Evolutionary conservation across 2,329 filamentous ascomycete genomes (phyloP).

Genomic region (Cercospora zeae-maydis): DNA sequence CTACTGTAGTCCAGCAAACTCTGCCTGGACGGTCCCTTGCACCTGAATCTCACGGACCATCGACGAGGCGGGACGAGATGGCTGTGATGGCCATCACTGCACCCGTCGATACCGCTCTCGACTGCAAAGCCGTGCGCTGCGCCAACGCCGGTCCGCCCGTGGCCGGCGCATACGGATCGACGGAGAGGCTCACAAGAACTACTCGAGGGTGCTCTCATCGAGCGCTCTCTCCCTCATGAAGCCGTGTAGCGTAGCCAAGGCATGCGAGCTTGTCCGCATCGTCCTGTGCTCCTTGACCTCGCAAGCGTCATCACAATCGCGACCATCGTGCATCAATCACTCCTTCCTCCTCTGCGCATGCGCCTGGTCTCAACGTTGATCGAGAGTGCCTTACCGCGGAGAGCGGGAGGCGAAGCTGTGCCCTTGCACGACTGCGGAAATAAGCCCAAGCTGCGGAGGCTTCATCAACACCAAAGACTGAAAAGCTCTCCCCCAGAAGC

Average conservation of each 20-base stretch:
- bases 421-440: not conserved
- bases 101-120: not conserved
- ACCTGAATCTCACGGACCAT: not conserved
- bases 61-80: not conserved
- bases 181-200: not conserved
- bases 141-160: not conserved
- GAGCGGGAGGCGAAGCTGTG: not conserved
- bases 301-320: not conserved
- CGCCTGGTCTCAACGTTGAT: not conserved
- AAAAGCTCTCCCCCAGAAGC: not conserved
- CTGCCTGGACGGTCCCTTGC: not conserved
- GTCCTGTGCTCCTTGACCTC: not conserved
- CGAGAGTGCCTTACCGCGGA: not conserved
- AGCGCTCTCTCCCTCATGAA: not conserved
- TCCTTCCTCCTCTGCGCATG: not conserved
- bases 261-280: not conserved
- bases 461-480: conserved; percentile 1
- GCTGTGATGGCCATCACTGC: not conserved
- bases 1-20: not conserved
- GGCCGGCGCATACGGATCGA: not conserved
- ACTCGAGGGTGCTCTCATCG: not conserved
- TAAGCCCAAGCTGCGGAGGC: not conserved
- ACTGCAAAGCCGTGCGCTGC: not conserved
- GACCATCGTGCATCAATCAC: not conserved
- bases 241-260: not conserved